phyloP scores from a whole-genome alignment of 23 red algal species.

The Gracilaria gracilis region DNA sequence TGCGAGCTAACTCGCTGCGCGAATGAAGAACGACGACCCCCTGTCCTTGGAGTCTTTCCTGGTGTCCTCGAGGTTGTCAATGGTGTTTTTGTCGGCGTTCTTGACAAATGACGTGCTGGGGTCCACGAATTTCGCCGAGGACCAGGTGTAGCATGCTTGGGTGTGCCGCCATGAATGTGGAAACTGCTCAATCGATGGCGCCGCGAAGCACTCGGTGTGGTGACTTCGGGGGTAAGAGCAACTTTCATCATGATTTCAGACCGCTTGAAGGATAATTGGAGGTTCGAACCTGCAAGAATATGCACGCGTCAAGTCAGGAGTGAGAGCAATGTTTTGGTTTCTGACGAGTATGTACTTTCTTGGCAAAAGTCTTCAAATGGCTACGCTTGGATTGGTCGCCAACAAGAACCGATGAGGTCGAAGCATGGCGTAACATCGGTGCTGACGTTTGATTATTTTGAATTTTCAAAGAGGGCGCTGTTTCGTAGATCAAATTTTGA shows the following conservation, averaged over 20 bases:
- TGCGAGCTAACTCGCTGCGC: background rate
- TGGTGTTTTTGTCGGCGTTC: slow-evolving; percentile 15
- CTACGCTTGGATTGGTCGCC: no score
- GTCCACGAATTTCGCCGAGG: background rate
- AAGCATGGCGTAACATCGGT: no score
- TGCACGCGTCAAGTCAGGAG: no score
- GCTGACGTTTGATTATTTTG: slow-evolving; percentile 11
- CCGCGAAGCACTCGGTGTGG: background rate
- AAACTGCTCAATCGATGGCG: slow-evolving; percentile 21
- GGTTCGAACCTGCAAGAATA: no score
- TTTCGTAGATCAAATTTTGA: background rate
- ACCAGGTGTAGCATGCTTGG: background rate
- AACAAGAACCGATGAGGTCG: no score
- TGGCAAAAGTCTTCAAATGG: no score
- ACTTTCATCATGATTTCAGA: background rate
- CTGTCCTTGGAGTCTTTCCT: background rate
- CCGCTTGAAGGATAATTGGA: no score
- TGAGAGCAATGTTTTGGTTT: no score
- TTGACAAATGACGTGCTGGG: background rate
- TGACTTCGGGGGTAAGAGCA: background rate
- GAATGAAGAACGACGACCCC: slow-evolving; percentile 3
- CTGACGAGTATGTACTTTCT: no score
- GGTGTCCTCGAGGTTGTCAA: background rate
- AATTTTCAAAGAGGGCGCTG: slow-evolving; percentile 20
- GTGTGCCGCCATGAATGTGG: slow-evolving; percentile 9